Evolutionary conservation across 441 rosid species (phyloP), one percentile per base, ranked within the genome.

Genomic region (Arabidopsis lyrata): DNA sequence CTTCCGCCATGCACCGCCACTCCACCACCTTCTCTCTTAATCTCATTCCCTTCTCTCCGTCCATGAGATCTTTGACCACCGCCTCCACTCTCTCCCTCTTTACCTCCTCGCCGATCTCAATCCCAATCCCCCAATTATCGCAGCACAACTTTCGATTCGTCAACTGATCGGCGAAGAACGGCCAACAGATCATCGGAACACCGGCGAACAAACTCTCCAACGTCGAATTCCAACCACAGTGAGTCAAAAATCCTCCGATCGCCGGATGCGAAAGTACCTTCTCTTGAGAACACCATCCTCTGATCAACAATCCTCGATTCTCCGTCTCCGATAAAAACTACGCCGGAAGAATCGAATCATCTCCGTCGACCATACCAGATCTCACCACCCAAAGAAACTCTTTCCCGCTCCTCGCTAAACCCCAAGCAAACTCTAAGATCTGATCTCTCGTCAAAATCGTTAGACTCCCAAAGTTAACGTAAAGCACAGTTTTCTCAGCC

Each of bases 181-280:
- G 87, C 90, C 95, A 89, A 27, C 87, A 89, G 1, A 87, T 65
- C 90, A 89, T 78, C 4, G 92, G 92, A 57, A 83, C 84, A 0
- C 92, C 87, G 0, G 70, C 63, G 6, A 69, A 59, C 0, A 88
- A 41, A 35, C 92, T 84, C 65, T 88, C 89, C 10, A 87, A 3
- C 0, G 78, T 83, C 1, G 93, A 86, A 38, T 87, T 87, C 92
- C 92, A 89, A 5, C 93, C 91, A 8, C 73, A 76, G 6, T 86
- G 93, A 6, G 85, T 83, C 45, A 85, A 47, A 73, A 88, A 85
- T 3, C 79, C 86, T 15, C 87, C 88, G 11, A 85, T 65, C 0
- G 93, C 63, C 0, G 79, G 80, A 78, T 88, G 90, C 22, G 22
- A 77, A 8, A 88, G 47, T 1, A 88, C 82, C 69, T 83, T 66